These are phyloP conservation scores for Candida dendrica DNA, from an alignment of 805 yeast species.

Conservation along the genomic window DNA sequence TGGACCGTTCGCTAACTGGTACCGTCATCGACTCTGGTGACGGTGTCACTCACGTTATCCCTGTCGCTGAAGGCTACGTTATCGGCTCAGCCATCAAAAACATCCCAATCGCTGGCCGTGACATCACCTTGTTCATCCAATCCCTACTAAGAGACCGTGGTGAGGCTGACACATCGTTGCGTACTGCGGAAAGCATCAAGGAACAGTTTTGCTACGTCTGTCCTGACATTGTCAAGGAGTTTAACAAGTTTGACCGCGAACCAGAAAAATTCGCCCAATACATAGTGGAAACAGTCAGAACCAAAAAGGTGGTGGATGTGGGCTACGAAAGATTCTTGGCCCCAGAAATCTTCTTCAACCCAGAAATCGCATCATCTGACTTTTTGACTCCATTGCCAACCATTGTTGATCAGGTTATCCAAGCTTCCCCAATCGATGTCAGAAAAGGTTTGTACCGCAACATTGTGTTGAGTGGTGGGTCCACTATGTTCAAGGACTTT, in stretches of 20 bases:
- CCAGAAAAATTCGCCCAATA: conserved; percentile 92
- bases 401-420: conserved; percentile 94
- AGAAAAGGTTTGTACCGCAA: conserved; percentile 94
- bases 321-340: conserved; percentile 98
- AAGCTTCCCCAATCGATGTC: conserved; percentile 94
- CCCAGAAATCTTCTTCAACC: conserved; percentile 98
- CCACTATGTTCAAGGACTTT: conserved; percentile 97
- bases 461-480: conserved; percentile 94
- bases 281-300: conserved; percentile 69
- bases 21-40: conserved; percentile 98
- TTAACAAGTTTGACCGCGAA: conserved; percentile 88
- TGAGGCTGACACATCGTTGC: conserved; percentile 85
- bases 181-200: conserved; percentile 94
- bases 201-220: conserved; percentile 96
- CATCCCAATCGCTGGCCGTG: conserved; percentile 98
- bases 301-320: conserved; percentile 72
- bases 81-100: conserved; percentile 96
- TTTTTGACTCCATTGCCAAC: conserved; percentile 92
- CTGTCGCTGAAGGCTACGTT: conserved; percentile 98
- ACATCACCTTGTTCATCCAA: conserved; percentile 90
- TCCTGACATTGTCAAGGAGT: conserved; percentile 96
- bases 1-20: conserved; percentile 93
- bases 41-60: conserved; percentile 98
- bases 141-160: conserved; percentile 93
- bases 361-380: conserved; percentile 93